Percentiles rank a stretch among this genome's conserved stretches.
Conservation (phyloP, 257 asterid species). For the Jaltomata sinuosa region DNA sequence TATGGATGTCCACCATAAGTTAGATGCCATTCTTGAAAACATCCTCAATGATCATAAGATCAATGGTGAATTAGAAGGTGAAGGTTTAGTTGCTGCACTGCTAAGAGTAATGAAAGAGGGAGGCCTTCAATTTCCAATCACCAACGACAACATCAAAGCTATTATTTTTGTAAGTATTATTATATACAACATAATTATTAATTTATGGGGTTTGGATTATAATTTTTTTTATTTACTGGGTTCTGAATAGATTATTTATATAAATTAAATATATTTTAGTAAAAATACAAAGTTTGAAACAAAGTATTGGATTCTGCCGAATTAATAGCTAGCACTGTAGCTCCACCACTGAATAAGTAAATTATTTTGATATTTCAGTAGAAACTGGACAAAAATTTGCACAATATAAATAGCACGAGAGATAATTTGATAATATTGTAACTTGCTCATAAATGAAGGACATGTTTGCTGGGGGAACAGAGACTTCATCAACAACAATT, state of each 20-base stretch:
- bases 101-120: background rate
- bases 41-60: background rate
- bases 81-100: background rate
- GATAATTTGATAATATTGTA: background rate
- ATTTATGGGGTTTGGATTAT: too few species aligned
- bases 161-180: background rate
- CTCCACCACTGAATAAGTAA: too few species aligned
- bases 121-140: background rate
- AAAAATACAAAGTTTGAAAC: too few species aligned
- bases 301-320: too few species aligned
- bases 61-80: background rate
- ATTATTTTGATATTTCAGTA: background rate
- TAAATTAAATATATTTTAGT: too few species aligned
- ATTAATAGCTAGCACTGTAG: too few species aligned
- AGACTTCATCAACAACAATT: constrained; percentile 1
- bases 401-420: background rate
- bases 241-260: too few species aligned
- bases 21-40: background rate
- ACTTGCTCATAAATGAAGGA: background rate
- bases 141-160: background rate
- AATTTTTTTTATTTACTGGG: too few species aligned
- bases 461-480: background rate
- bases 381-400: background rate
- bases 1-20: background rate
- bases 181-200: too few species aligned